Evolutionary conservation across 805 yeast genomes (phyloP), one percentile per base, ranked within the genome.

Genomic region (Saccharomycopsis amapae): DNA sequence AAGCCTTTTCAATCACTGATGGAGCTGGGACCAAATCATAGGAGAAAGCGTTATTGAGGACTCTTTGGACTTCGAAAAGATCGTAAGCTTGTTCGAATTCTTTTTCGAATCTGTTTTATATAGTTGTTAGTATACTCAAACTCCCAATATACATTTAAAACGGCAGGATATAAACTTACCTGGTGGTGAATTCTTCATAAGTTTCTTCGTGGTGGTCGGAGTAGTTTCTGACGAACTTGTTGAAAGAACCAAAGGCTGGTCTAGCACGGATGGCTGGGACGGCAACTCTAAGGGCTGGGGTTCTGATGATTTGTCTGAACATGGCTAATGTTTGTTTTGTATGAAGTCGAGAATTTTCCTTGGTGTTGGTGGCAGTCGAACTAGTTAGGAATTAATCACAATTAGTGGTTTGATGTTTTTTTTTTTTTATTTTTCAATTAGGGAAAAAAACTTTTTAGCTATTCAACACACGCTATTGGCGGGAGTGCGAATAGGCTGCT

Each of bases 21-120:
- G 98, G 98, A 25, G 98, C 90, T 56, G 98, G 98, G 47, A 93
- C 98, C 68, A 93, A 79, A 71, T 93, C 98, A 75, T 93, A 93
- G 13, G 97, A 85, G 75, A 93, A 93, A 69, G 95, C 88, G 74
- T 93, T 93, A 81, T 94, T 93, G 65, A 93, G 78, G 52, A 93
- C 89, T 75, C 98, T 86, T 73, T 78, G 76, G 49, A 84, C 90
- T 71, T 84, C 94, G 57, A 84, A 84, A 49, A 84, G 70, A 64
- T 84, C 94, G 66, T 85, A 84, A 40, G 95, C 95, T 65, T 84
- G 87, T 58, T 93, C 97, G 61, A 93, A 93, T 66, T 93, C 97
- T 71, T 87, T 85, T 73, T 87, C 96, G 72, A 78, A 86, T 78
- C 89, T 80, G n/a, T n/a, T n/a, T n/a, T n/a, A n/a, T n/a, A 53